These are phyloP conservation scores for Pseudopithomyces maydicus DNA, from an alignment of 2,329 filamentous ascomycete genomes.

Conservation along the genomic window DNA sequence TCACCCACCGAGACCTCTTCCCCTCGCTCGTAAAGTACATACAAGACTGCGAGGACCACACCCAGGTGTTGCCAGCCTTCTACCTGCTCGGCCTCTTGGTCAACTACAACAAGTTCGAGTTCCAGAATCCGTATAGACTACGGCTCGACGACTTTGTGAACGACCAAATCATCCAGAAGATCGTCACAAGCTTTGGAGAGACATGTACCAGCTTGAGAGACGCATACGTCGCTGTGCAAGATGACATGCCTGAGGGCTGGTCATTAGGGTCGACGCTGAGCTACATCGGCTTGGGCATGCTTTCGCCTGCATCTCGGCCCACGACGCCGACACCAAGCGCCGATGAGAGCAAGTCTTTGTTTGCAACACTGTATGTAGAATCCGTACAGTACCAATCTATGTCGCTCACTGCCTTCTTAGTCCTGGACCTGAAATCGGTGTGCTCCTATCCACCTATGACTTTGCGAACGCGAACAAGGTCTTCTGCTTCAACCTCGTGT, in stretches of 20 bases:
- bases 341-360: conserved; percentile 82
- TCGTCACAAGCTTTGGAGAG: conserved; percentile 75
- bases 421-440: conserved; percentile 77
- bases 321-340: conserved; percentile 66
- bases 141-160: conserved; percentile 96
- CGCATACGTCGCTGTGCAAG: conserved; percentile 83
- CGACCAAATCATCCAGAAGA: conserved; percentile 81
- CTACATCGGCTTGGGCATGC: conserved; percentile 81
- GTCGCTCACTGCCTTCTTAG: conserved; percentile 52
- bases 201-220: conserved; percentile 71
- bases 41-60: conserved; percentile 71
- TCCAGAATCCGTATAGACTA: conserved; percentile 92
- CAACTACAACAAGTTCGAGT: conserved; percentile 99
- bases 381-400: neutral
- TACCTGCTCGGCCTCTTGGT: conserved; percentile 83
- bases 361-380: conserved; percentile 72
- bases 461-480: conserved; percentile 94
- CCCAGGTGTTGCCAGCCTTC: conserved; percentile 73
- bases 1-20: conserved; percentile 93
- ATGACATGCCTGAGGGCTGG: conserved; percentile 91
- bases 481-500: conserved; percentile 85
- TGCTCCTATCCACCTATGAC: conserved; percentile 87
- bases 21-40: conserved; percentile 94
- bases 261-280: conserved; percentile 77
- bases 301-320: conserved; percentile 71